These are phyloP conservation scores for Coniosporium tulheliwenetii DNA, from an alignment of 2,329 filamentous ascomycete genomes.

Conservation along the genomic window DNA sequence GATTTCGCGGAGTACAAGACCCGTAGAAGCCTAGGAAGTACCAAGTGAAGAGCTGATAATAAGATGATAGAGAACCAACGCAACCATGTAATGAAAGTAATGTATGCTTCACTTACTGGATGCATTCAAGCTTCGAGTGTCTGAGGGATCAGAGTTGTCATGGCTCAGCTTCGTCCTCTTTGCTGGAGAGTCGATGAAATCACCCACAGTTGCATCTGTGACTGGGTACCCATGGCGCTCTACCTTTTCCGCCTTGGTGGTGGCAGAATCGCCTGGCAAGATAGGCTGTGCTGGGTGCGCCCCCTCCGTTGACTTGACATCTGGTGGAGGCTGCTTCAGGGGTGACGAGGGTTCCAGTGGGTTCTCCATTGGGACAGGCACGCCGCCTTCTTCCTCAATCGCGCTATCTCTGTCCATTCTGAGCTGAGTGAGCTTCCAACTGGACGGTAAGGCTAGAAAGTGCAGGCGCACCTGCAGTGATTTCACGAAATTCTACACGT, in stretches of 20 bases:
- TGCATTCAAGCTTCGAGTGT: slow-evolving; percentile 12
- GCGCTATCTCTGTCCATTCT: neutral
- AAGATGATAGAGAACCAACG: too few species aligned
- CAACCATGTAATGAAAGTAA: too few species aligned
- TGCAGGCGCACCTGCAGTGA: too few species aligned
- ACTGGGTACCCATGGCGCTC: slow-evolving; percentile 14
- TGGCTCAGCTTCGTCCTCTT: slow-evolving; percentile 23
- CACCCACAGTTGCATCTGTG: slow-evolving; percentile 4
- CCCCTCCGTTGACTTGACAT: slow-evolving; percentile 7
- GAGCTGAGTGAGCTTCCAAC: too few species aligned
- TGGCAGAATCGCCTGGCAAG: slow-evolving; percentile 18
- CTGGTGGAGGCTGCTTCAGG: slow-evolving; percentile 8
- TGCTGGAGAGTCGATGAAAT: slow-evolving; percentile 17
- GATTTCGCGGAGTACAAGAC: too few species aligned
- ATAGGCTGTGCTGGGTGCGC: slow-evolving; percentile 18
- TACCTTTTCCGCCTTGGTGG: slow-evolving; percentile 23
- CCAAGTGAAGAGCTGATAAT: too few species aligned
- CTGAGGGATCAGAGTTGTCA: slow-evolving; percentile 9
- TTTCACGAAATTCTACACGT: too few species aligned
- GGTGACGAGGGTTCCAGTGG: slow-evolving; percentile 9
- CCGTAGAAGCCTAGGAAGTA: too few species aligned
- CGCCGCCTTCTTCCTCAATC: neutral
- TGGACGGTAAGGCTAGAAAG: too few species aligned
- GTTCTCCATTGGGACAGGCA: slow-evolving; percentile 5
- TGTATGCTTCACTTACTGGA: too few species aligned